Percentiles rank a stretch among this genome's conserved stretches.
phyloP scores from a whole-genome alignment of 495 filamentous ascomycete species.

The Parathielavia appendiculata region DNA sequence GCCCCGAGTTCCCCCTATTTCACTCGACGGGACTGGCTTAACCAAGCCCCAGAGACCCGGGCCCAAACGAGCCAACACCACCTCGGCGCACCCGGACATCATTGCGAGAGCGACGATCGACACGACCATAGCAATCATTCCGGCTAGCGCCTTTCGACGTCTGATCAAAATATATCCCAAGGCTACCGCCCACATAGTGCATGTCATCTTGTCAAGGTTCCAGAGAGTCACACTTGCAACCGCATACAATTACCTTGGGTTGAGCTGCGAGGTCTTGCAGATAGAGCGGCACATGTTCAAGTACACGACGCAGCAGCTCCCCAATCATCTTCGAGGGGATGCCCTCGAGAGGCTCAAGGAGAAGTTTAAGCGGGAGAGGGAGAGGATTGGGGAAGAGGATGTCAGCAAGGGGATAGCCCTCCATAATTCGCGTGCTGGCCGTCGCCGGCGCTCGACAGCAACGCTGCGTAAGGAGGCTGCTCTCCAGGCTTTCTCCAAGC shows the following conservation, averaged over 20 bases:
- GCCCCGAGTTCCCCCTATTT: slow-evolving; percentile 64
- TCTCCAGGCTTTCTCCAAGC: slow-evolving; percentile 56
- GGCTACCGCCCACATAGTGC: slow-evolving; percentile 94
- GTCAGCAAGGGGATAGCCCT: slow-evolving; percentile 89
- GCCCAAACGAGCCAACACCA: slow-evolving; percentile 47
- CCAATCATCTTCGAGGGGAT: slow-evolving; percentile 81
- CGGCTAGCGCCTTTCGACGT: slow-evolving; percentile 88
- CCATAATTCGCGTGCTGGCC: slow-evolving; percentile 66
- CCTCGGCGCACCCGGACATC: slow-evolving; percentile 93
- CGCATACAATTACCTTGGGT: slow-evolving; percentile 85
- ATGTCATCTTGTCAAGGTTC: slow-evolving; percentile 90
- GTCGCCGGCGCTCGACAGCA: slow-evolving; percentile 65
- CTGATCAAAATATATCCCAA: slow-evolving; percentile 93
- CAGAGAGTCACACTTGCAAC: slow-evolving; percentile 93
- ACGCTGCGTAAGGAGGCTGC: slow-evolving; percentile 75
- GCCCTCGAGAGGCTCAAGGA: slow-evolving; percentile 84
- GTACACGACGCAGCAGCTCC: slow-evolving; percentile 85
- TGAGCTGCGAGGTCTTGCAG: slow-evolving; percentile 83
- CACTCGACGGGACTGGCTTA: slow-evolving; percentile 50
- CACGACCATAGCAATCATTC: slow-evolving; percentile 97
- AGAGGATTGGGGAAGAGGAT: slow-evolving; percentile 79
- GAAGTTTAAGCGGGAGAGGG: slow-evolving; percentile 81
- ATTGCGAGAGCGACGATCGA: slow-evolving; percentile 94
- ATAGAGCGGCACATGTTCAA: slow-evolving; percentile 89
- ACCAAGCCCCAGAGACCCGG: slow-evolving; percentile 29